phyloP scores from a whole-genome alignment of 495 filamentous ascomycete genomes.

The Podospora pseudocomata region DNA sequence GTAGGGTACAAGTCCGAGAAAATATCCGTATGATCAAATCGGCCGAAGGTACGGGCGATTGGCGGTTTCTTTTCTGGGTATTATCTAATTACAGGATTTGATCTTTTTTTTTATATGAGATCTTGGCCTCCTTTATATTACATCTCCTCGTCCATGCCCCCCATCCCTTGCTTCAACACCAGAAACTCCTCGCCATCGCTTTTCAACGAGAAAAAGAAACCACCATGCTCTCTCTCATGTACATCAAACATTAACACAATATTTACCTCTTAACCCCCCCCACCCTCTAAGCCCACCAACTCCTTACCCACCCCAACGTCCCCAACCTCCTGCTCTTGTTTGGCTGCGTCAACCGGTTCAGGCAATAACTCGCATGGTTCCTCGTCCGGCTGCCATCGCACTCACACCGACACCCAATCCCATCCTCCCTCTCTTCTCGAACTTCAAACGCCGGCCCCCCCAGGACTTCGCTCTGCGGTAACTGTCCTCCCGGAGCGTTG shows the following conservation, averaged over 20 bases:
- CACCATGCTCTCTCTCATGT: no score
- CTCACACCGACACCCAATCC: conserved; percentile 44
- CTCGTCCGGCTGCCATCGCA: conserved; percentile 38
- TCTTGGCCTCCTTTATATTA: no score
- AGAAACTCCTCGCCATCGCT: no score
- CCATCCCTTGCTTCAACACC: no score
- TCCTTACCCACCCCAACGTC: conserved; percentile 23
- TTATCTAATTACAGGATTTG: no score
- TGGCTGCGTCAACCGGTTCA: conserved; percentile 36
- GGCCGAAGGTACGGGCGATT: no score
- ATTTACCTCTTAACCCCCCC: not conserved
- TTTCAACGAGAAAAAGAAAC: not conserved
- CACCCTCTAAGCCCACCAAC: not conserved
- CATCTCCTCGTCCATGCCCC: no score
- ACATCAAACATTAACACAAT: not conserved
- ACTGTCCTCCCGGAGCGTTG: conserved; percentile 42
- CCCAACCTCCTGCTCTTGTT: conserved; percentile 30
- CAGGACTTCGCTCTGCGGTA: conserved; percentile 32
- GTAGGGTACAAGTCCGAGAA: no score
- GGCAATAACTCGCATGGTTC: conserved; percentile 36
- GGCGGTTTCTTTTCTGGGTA: no score
- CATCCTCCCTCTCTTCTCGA: conserved; percentile 34
- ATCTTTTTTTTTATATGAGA: no score
- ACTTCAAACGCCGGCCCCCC: conserved; percentile 26
- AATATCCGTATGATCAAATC: no score